phyloP scores from a whole-genome alignment of 2,329 filamentous ascomycete genomes.

The Fusarium papillatum region DNA sequence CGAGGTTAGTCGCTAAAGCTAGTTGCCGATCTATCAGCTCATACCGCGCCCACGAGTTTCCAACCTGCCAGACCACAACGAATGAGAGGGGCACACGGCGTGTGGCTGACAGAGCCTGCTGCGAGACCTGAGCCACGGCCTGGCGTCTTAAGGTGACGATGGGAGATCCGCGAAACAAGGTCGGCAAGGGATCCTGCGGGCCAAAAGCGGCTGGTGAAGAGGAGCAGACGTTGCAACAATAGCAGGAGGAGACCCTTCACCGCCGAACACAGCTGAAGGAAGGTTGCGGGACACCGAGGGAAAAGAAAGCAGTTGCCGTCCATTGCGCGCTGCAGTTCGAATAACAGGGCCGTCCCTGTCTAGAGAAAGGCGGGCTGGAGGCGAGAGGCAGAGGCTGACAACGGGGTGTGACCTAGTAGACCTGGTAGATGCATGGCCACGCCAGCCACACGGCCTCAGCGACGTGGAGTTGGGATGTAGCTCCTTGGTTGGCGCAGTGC shows the following conservation, averaged over 20 bases:
- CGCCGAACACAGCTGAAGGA: neutral
- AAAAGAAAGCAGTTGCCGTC: neutral
- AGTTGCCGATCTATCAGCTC: constrained; percentile 45
- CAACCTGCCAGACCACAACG: constrained; percentile 24
- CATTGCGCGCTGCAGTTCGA: neutral
- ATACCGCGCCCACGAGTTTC: constrained; percentile 31
- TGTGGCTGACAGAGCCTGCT: constrained; percentile 30
- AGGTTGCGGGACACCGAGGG: neutral
- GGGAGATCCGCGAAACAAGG: constrained; percentile 27
- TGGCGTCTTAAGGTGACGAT: neutral
- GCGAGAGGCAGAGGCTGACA: constrained; percentile 9
- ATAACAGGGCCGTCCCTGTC: constrained; percentile 18
- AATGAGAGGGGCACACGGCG: constrained; percentile 21
- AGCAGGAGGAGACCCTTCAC: neutral
- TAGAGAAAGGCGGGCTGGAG: constrained; percentile 11
- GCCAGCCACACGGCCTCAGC: constrained; percentile 19
- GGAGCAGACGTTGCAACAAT: neutral
- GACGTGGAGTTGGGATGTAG: constrained; percentile 11
- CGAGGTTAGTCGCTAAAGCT: constrained; percentile 40
- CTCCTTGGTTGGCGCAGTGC: constrained; percentile 2
- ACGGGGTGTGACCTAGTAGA: constrained; percentile 18
- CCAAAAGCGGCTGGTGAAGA: neutral
- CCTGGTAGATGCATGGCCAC: constrained; percentile 15
- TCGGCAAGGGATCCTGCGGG: constrained; percentile 5
- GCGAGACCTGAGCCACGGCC: constrained; percentile 13